Conservation (phyloP, 2,329 filamentous ascomycete species). For the Pseudomassariella vexata region DNA sequence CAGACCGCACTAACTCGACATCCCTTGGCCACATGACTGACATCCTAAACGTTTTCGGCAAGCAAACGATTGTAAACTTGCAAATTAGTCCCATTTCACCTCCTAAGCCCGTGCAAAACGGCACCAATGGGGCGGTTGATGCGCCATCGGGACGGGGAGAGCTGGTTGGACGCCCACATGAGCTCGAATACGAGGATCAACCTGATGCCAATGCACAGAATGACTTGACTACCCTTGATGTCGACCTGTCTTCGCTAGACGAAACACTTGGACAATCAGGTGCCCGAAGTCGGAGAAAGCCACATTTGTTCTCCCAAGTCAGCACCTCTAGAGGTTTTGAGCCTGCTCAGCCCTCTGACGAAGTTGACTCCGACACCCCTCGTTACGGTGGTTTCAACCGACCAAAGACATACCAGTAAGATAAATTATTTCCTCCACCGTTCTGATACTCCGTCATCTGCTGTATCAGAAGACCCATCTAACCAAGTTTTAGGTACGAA, state of each 20-base stretch:
- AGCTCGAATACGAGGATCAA: constrained; percentile 19
- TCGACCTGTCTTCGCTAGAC: constrained; percentile 34
- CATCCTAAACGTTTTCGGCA: constrained; percentile 68
- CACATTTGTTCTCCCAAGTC: constrained; percentile 37
- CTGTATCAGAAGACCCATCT: constrained; percentile 7
- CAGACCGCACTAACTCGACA: constrained; percentile 33
- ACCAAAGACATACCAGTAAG: constrained; percentile 25
- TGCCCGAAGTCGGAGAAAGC: constrained; percentile 19
- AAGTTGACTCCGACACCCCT: constrained; percentile 17
- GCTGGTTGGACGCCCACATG: constrained; percentile 22
- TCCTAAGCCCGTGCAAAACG: constrained; percentile 21
- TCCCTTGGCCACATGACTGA: constrained; percentile 60
- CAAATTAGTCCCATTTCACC: constrained; percentile 54
- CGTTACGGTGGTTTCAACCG: constrained; percentile 13
- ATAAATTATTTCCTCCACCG: too few relatives aligned
- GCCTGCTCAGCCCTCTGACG: constrained; percentile 15
- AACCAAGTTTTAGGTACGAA: constrained; percentile 35
- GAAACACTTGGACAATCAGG: constrained; percentile 21
- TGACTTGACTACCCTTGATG: constrained; percentile 27
- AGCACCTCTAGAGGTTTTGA: constrained; percentile 25
- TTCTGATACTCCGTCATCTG: too few relatives aligned
- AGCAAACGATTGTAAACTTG: constrained; percentile 71
- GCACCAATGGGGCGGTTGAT: constrained; percentile 11
- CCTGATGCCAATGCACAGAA: constrained; percentile 19
- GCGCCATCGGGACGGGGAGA: constrained; percentile 20